These are phyloP conservation scores for Pisolithus albus DNA, from an alignment of 768 basidiomycete genomes.

Conservation along the genomic window DNA sequence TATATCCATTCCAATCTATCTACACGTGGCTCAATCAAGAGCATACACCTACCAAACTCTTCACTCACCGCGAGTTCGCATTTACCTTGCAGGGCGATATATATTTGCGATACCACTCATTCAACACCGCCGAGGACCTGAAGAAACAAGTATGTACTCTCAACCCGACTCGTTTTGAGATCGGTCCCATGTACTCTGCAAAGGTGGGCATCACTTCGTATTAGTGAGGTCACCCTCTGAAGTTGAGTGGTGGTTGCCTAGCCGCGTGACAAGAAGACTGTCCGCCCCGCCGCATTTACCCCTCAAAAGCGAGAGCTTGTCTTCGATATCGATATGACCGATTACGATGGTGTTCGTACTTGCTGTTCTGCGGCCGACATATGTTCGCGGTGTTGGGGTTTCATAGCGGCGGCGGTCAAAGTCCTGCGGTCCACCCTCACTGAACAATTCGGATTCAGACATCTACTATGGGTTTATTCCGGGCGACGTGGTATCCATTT, in stretches of 20 bases:
- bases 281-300: conserved; percentile 59
- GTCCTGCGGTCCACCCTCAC: conserved; percentile 75
- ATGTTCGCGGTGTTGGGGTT: conserved; percentile 90
- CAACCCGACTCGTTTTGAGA: conserved; percentile 93
- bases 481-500: conserved; percentile 97
- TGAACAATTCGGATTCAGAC: conserved; percentile 85
- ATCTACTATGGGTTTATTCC: conserved; percentile 97
- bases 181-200: conserved; percentile 88
- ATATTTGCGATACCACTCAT: conserved; percentile 94
- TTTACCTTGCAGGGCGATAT: conserved; percentile 88
- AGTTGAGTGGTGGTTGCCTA: conserved; percentile 25
- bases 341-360: conserved; percentile 92
- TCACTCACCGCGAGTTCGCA: conserved; percentile 92
- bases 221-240: background rate
- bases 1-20: conserved; percentile 93
- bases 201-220: conserved; percentile 48
- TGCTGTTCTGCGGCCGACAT: conserved; percentile 91
- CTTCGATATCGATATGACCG: conserved; percentile 99
- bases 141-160: conserved; percentile 81
- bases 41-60: conserved; percentile 69
- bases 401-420: conserved; percentile 87
- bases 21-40: conserved; percentile 95
- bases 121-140: conserved; percentile 76
- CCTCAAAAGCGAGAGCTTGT: conserved; percentile 88
- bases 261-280: conserved; percentile 87